phyloP scores from a whole-genome alignment of 1,284 basidiomycete species.

The Ceratobasidium sp. region DNA sequence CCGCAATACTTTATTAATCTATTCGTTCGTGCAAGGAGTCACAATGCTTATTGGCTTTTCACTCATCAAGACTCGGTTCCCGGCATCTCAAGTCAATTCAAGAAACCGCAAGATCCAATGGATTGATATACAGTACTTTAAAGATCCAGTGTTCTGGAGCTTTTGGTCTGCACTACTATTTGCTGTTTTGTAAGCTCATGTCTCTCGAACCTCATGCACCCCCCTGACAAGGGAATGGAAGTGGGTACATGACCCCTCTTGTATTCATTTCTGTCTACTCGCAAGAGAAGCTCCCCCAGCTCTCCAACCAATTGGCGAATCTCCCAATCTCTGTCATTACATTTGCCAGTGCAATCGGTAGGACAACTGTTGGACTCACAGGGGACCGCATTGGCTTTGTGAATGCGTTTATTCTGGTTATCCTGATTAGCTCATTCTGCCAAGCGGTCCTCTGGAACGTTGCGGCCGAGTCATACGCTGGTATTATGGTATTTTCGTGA shows the following conservation, averaged over 20 bases:
- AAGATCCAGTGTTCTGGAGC: constrained; percentile 42
- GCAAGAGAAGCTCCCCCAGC: constrained; percentile 31
- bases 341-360: constrained; percentile 43
- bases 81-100: neutral
- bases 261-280: constrained; percentile 43
- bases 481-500: constrained; percentile 42
- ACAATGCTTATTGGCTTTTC: constrained; percentile 36
- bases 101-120: constrained; percentile 31
- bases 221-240: constrained; percentile 35
- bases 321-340: constrained; percentile 43
- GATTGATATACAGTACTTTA: constrained; percentile 39
- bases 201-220: too few species aligned
- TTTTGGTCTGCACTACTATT: constrained; percentile 37
- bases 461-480: constrained; percentile 41
- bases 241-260: constrained; percentile 33
- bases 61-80: constrained; percentile 40
- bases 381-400: constrained; percentile 43
- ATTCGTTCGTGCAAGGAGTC: constrained; percentile 40
- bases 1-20: constrained; percentile 42
- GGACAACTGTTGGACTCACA: constrained; percentile 41
- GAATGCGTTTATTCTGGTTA: constrained; percentile 42
- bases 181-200: constrained; percentile 35
- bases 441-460: constrained; percentile 45
- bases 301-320: constrained; percentile 34
- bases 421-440: constrained; percentile 42